phyloP scores from a whole-genome alignment of 371 early-diverging fungal genomes.

The Syncephalastrum racemosum region DNA sequence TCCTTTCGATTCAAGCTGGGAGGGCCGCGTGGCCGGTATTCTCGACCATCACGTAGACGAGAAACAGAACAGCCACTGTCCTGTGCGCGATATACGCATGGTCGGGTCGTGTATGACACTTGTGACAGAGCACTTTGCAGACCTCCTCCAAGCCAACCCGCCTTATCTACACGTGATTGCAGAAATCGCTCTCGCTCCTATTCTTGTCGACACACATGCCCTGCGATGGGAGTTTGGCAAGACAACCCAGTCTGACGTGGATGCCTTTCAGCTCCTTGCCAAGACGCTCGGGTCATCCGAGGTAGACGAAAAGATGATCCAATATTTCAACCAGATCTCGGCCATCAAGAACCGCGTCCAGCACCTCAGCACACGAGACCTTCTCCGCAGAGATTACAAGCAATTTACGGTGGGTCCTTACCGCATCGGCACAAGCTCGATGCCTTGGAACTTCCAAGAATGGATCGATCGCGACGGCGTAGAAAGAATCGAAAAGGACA shows the following conservation, averaged over 20 bases:
- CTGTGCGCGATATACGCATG: slow-evolving; percentile 48
- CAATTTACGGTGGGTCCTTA: slow-evolving; percentile 50
- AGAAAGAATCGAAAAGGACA: slow-evolving; percentile 18
- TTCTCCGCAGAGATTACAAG: slow-evolving; percentile 81
- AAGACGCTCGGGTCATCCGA: background rate
- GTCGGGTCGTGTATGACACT: slow-evolving; percentile 70
- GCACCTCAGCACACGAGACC: slow-evolving; percentile 49
- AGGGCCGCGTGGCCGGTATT: slow-evolving; percentile 51
- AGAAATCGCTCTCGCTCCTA: slow-evolving; percentile 56
- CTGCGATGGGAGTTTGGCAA: slow-evolving; percentile 56
- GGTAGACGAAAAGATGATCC: slow-evolving; percentile 8
- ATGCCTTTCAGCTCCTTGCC: slow-evolving; percentile 31
- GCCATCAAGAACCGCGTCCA: slow-evolving; percentile 55
- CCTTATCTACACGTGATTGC: slow-evolving; percentile 21
- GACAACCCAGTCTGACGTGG: slow-evolving; percentile 53
- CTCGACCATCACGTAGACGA: slow-evolving; percentile 81
- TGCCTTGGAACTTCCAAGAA: slow-evolving; percentile 56
- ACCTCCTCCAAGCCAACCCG: background rate
- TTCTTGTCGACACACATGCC: slow-evolving; percentile 72
- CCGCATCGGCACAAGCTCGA: slow-evolving; percentile 65
- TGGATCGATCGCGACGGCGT: slow-evolving; percentile 49
- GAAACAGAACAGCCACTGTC: slow-evolving; percentile 30
- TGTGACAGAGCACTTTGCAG: slow-evolving; percentile 40
- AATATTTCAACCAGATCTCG: slow-evolving; percentile 52
- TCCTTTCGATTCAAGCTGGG: slow-evolving; percentile 30